These are phyloP conservation scores for Orbilia blumenaviensis DNA, from an alignment of 2,329 filamentous ascomycete species.

Conservation along the genomic window DNA sequence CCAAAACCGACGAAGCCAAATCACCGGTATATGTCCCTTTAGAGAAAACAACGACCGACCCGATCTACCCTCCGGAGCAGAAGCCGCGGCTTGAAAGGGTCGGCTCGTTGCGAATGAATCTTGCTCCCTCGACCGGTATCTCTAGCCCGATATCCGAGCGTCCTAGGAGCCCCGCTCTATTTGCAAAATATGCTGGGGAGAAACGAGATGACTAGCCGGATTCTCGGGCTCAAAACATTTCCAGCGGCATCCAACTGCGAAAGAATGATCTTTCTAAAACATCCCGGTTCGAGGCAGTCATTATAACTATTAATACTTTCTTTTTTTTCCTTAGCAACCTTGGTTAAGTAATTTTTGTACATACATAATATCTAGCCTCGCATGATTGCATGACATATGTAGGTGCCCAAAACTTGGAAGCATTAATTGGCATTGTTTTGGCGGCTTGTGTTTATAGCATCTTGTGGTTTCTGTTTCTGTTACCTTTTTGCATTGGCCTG, in stretches of 20 bases:
- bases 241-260: neutral
- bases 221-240: neutral
- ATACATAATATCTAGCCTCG: constrained; percentile 34
- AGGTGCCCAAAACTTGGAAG: constrained; percentile 27
- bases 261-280: neutral
- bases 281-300: constrained; percentile 3
- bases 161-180: constrained; percentile 48
- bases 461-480: neutral
- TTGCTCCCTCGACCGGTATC: constrained; percentile 37
- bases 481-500: constrained; percentile 5
- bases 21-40: constrained; percentile 59
- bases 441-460: constrained; percentile 24
- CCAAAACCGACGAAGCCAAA: constrained; percentile 70
- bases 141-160: constrained; percentile 47
- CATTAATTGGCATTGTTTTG: constrained; percentile 29
- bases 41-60: constrained; percentile 55
- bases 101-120: constrained; percentile 41
- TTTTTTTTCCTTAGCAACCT: neutral
- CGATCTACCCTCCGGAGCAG: constrained; percentile 24
- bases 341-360: constrained; percentile 7
- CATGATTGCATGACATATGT: constrained; percentile 30
- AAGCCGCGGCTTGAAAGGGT: constrained; percentile 43
- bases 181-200: constrained; percentile 48
- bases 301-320: constrained; percentile 11
- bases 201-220: constrained; percentile 43